Conservation (phyloP, 23 red algal genomes). For the Pyropia yezoensis region DNA sequence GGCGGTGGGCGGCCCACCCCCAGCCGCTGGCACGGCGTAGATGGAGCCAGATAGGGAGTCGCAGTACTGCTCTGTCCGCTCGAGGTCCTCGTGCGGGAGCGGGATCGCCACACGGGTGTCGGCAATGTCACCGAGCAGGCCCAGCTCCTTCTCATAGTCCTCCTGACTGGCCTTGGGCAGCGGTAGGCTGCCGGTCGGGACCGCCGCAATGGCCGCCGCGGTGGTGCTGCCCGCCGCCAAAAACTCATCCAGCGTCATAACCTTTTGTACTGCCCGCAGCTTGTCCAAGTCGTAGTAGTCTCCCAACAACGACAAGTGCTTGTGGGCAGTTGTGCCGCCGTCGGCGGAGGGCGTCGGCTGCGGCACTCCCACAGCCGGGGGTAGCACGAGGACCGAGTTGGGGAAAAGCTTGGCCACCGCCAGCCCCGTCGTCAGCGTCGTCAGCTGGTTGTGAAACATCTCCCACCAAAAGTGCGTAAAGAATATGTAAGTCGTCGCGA, state of each 20-base stretch:
- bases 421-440: slow-evolving; percentile 25
- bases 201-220: background rate
- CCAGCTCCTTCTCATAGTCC: slow-evolving; percentile 26
- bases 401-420: slow-evolving; percentile 9
- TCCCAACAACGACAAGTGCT: slow-evolving; percentile 29
- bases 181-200: slow-evolving; percentile 19
- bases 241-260: slow-evolving; percentile 24
- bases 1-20: background rate
- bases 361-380: slow-evolving; percentile 9
- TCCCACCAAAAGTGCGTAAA: slow-evolving; percentile 55
- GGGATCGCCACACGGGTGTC: slow-evolving; percentile 5
- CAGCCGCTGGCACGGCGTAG: slow-evolving; percentile 10
- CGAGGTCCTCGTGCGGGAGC: slow-evolving; percentile 37
- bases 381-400: slow-evolving; percentile 36
- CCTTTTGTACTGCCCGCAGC: slow-evolving; percentile 22
- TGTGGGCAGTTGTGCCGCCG: background rate
- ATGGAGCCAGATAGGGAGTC: slow-evolving; percentile 28
- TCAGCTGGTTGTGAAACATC: slow-evolving; percentile 46
- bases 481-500: slow-evolving; percentile 38
- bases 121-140: slow-evolving; percentile 17
- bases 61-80: slow-evolving; percentile 46
- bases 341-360: background rate
- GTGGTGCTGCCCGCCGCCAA: slow-evolving; percentile 14
- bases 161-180: slow-evolving; percentile 48
- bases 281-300: slow-evolving; percentile 40